Evolutionary conservation across 768 basidiomycete genomes (phyloP).

Genomic region (Podaxis mareebaensis): DNA sequence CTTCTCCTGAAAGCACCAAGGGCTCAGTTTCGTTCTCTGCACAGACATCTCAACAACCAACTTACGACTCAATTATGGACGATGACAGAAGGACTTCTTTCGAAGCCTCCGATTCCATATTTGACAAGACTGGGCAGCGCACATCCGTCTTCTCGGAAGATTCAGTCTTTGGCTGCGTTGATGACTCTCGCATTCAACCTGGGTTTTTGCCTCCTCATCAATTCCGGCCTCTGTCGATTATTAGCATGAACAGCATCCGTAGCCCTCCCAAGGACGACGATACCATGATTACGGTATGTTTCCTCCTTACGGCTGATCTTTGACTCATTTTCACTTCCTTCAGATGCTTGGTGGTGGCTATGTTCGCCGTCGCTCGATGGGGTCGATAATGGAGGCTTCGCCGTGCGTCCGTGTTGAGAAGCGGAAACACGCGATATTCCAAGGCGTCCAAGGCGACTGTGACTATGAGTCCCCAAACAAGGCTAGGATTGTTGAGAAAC

Average conservation of each 20-base stretch:
- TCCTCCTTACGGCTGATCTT: slow-evolving; percentile 13
- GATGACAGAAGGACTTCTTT: slow-evolving; percentile 37
- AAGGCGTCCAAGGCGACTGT: slow-evolving; percentile 29
- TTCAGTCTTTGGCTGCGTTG: slow-evolving; percentile 62
- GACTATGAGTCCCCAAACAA: slow-evolving; percentile 43
- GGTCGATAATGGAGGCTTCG: slow-evolving; percentile 66
- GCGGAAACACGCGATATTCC: slow-evolving; percentile 51
- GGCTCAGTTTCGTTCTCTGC: slow-evolving; percentile 19
- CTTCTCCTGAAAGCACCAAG: slow-evolving; percentile 52
- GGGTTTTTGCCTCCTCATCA: slow-evolving; percentile 46
- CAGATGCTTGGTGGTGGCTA: slow-evolving; percentile 83
- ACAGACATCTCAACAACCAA: slow-evolving; percentile 26
- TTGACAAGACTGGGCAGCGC: slow-evolving; percentile 60
- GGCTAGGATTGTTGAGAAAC: slow-evolving; percentile 55
- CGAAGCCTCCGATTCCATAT: slow-evolving; percentile 51
- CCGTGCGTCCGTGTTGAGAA: slow-evolving; percentile 70
- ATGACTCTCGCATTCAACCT: slow-evolving; percentile 31
- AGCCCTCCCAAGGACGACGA: slow-evolving; percentile 69
- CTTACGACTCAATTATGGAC: slow-evolving; percentile 70
- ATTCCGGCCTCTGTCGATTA: slow-evolving; percentile 65
- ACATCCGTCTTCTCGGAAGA: slow-evolving; percentile 51
- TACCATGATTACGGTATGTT: slow-evolving; percentile 75
- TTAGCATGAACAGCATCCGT: slow-evolving; percentile 51
- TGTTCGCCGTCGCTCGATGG: slow-evolving; percentile 67
- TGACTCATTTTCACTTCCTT: background rate